These are phyloP conservation scores for Paraphoma chrysanthemicola DNA, from an alignment of 2,329 filamentous ascomycete species.

Conservation along the genomic window DNA sequence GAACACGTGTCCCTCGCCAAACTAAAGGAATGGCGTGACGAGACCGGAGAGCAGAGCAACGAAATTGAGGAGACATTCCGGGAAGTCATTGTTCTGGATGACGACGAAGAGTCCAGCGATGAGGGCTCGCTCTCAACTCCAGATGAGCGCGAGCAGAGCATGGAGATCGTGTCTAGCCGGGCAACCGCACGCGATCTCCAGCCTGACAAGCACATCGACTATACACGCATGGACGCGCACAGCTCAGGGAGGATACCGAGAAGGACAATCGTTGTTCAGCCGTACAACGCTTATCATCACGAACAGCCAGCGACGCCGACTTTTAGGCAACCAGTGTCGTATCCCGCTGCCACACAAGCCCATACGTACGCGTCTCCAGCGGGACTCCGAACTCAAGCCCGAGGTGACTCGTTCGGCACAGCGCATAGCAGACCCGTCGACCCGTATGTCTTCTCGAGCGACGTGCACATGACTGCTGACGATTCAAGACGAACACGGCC, in stretches of 20 bases:
- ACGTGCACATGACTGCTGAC: slow-evolving; percentile 14
- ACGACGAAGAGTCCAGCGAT: slow-evolving; percentile 60
- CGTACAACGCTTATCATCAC: slow-evolving; percentile 15
- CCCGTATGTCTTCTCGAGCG: slow-evolving; percentile 22
- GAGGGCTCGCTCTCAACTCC: slow-evolving; percentile 38
- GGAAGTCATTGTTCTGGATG: slow-evolving; percentile 69
- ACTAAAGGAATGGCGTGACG: slow-evolving; percentile 68
- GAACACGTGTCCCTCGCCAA: slow-evolving; percentile 63
- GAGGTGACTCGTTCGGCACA: slow-evolving; percentile 9
- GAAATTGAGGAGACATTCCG: slow-evolving; percentile 68
- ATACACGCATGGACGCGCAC: slow-evolving; percentile 16
- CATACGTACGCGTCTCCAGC: slow-evolving; percentile 5
- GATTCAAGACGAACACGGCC: slow-evolving; percentile 21
- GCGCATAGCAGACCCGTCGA: slow-evolving; percentile 17
- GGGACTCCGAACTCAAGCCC: slow-evolving; percentile 5
- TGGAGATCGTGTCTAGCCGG: slow-evolving; percentile 42
- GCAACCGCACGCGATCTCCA: slow-evolving; percentile 42
- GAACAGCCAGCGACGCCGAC: slow-evolving; percentile 11
- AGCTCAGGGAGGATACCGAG: slow-evolving; percentile 23
- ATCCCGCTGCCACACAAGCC: slow-evolving; percentile 9
- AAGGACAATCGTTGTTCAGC: slow-evolving; percentile 32
- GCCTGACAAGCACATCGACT: slow-evolving; percentile 25
- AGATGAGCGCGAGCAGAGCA: slow-evolving; percentile 37
- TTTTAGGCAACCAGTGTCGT: slow-evolving; percentile 8
- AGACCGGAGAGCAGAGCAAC: slow-evolving; percentile 57